These are phyloP conservation scores for peach (Prunus persica) DNA, from an alignment of 306 rosid genomes.

Conservation along the genomic window Prunus_persica_NCBIv2 NC_034014.1:27810501-27811000, in stretches of 20 bases:
- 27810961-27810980: neutral
- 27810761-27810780: constrained; percentile 86
- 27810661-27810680: constrained; percentile 93
- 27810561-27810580: constrained; percentile 4
- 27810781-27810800: constrained; percentile 71
- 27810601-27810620: constrained; percentile 99
- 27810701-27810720: constrained; percentile 91
- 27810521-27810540: neutral
- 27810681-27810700: constrained; percentile 85
- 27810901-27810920: neutral
- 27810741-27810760: constrained; percentile 70
- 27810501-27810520: neutral
- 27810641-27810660: constrained; percentile 88
- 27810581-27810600: constrained; percentile 49
- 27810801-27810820: constrained; percentile 83
- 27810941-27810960: neutral
- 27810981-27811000: neutral
- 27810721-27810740: constrained; percentile 85
- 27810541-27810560: neutral
- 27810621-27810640: constrained; percentile 94
- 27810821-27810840: constrained; percentile 88
- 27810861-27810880: neutral
- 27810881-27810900: neutral
- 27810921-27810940: neutral
- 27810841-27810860: constrained; percentile 46